Conservation (phyloP, 805 yeast species). For the Yarrowia sp. region DNA sequence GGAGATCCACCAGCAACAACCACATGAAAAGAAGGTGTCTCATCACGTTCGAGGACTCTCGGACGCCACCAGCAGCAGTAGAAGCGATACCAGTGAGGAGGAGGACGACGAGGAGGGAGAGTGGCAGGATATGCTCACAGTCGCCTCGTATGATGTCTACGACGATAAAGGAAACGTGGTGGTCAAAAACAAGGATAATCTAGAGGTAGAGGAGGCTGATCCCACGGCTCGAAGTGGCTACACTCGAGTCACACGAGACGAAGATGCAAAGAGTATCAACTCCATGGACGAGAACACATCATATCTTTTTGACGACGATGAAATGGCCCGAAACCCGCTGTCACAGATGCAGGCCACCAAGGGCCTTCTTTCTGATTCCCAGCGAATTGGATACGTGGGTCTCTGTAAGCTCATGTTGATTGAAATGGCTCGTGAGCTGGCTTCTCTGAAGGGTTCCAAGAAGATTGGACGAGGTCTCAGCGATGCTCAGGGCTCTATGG, state of each 20-base stretch:
- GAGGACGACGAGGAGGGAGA: constrained; percentile 34
- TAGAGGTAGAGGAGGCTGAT: constrained; percentile 33
- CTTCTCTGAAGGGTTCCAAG: constrained; percentile 43
- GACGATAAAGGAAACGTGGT: constrained; percentile 59
- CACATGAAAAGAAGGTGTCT: constrained; percentile 18
- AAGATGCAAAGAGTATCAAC: constrained; percentile 64
- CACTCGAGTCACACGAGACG: constrained; percentile 83
- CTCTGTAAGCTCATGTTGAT: constrained; percentile 70
- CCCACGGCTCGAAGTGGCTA: constrained; percentile 63
- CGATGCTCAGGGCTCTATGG: constrained; percentile 69
- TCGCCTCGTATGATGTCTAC: constrained; percentile 71
- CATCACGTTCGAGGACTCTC: constrained; percentile 9
- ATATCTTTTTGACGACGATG: constrained; percentile 49
- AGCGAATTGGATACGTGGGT: constrained; percentile 89
- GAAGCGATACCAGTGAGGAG: constrained; percentile 5
- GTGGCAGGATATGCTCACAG: constrained; percentile 87
- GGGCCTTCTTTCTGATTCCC: constrained; percentile 73
- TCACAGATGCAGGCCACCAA: constrained; percentile 77
- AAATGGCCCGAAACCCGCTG: constrained; percentile 46
- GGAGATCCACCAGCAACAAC: constrained; percentile 11
- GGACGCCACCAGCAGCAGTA: constrained; percentile 1
- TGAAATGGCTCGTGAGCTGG: constrained; percentile 78
- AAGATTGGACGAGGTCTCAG: constrained; percentile 44
- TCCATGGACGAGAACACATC: constrained; percentile 54
- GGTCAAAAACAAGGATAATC: constrained; percentile 33